Evolutionary conservation across 495 filamentous ascomycete genomes (phyloP), one percentile per base, ranked within the genome.

Genomic region (Aspergillus sparsus): DNA sequence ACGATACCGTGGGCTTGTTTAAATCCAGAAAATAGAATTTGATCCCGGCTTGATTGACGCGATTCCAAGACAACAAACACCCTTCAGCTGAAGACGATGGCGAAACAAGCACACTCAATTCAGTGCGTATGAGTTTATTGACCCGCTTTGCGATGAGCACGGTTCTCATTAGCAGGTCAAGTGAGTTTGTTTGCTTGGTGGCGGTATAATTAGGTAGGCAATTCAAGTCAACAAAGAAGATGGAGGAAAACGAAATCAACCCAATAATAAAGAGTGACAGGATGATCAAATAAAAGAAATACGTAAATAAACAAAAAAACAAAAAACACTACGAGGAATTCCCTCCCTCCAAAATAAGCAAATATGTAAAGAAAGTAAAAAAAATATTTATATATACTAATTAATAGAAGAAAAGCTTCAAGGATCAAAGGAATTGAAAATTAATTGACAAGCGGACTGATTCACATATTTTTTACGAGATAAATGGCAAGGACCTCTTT

Each of bases 381-480:
- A 57, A 34, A 33, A 45, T 46, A 11, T 31, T 18, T 47, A 37
- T 52, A 41, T 35, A 54, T 21, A 46, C 7, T 52, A 12, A 54
- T 31, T 49, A 57, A 18, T 37, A 41, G 21, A 58, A 47, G 44
- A 39, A 58, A 39, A n/a, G 41, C 13, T 42, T 41, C 18, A 55
- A 37, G 35, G 12, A 42, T 49, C 39, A 57, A 60, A 50, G 16
- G 42, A 49, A 57, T 15, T 32, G 49, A 49, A 54, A 21, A 47
- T 18, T 18, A 47, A 41, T 32, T 36, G 41, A 33, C 52, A 12
- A 16, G 34, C 55, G 59, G 55, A 36, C 59, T 41, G 54, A 49
- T 62, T 51, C 60, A 50, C 60, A 57, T 51, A 49, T 54, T 49
- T 62, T 64, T 62, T 62, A 64, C 59, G 55, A 62, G 56, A 64